A percentile compares a stretch with the other conserved stretches of the same genome.
Conservation (phyloP, 1,284 basidiomycete genomes). For the Trametes polyzona region DNA sequence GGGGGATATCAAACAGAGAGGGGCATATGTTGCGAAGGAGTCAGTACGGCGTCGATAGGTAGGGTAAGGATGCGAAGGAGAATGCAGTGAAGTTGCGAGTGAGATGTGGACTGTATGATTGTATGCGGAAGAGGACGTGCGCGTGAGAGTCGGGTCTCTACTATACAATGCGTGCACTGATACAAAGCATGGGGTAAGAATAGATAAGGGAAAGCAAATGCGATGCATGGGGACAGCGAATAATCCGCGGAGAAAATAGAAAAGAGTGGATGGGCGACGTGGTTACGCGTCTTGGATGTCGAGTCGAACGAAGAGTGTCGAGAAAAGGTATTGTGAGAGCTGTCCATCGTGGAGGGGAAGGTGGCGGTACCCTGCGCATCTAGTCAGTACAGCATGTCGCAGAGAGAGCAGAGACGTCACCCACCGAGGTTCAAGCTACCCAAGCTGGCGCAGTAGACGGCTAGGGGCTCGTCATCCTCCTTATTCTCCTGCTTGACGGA, state of each 20-base stretch:
- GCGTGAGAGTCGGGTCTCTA: background rate
- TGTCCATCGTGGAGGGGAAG: constrained; percentile 84
- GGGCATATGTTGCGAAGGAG: no score
- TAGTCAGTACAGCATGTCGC: background rate
- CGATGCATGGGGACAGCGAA: background rate
- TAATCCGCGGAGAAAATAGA: background rate
- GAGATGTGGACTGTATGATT: no score
- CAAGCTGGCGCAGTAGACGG: constrained; percentile 70
- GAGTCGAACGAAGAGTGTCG: constrained; percentile 81
- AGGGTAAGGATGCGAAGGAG: no score
- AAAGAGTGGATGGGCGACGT: background rate
- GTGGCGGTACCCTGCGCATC: constrained; percentile 76
- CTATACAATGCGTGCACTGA: background rate
- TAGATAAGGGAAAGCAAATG: background rate
- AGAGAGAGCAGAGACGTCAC: constrained; percentile 33
- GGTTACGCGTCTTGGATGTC: constrained; percentile 45
- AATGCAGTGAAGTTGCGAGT: no score
- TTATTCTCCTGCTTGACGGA: constrained; percentile 70
- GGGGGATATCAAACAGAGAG: no score
- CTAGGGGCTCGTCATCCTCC: constrained; percentile 68
- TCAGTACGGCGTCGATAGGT: no score
- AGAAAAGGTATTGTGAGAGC: constrained; percentile 85
- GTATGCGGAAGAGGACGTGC: background rate
- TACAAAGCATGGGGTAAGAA: background rate
- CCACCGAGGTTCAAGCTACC: constrained; percentile 72